A percentile compares a stretch with the other conserved stretches of the same genome.
These are phyloP conservation scores for Trametes elegans DNA, from an alignment of 768 basidiomycete species.

Conservation along the genomic window DNA sequence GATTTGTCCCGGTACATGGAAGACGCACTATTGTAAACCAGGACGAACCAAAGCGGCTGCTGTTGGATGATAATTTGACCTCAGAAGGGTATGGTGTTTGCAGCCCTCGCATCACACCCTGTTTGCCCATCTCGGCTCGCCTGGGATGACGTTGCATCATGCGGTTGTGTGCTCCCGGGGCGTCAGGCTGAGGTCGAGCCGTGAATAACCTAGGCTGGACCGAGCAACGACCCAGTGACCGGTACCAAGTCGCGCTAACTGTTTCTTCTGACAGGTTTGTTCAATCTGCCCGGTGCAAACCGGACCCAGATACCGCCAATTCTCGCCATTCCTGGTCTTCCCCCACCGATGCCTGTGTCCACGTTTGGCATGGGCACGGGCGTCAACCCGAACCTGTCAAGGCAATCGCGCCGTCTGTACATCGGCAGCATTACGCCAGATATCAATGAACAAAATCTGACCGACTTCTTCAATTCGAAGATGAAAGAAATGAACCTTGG, in stretches of 20 bases:
- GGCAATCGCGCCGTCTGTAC: conserved; percentile 93
- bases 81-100: not conserved
- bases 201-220: not conserved
- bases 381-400: conserved; percentile 83
- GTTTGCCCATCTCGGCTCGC: not conserved
- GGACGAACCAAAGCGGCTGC: not conserved
- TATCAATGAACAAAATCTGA: conserved; percentile 89
- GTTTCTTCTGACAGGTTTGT: conserved; percentile 61
- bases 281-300: conserved; percentile 95
- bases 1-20: too few relatives aligned
- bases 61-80: not conserved
- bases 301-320: conserved; percentile 85
- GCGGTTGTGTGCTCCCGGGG: not conserved
- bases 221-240: not conserved
- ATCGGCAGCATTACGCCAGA: conserved; percentile 96
- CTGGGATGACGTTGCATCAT: not conserved
- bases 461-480: conserved; percentile 93
- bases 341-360: conserved; percentile 80
- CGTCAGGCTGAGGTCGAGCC: not conserved
- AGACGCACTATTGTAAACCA: too few relatives aligned
- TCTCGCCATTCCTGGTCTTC: conserved; percentile 75
- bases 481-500: conserved; percentile 93
- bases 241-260: not conserved
- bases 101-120: not conserved
- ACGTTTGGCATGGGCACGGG: conserved; percentile 86